Percentiles rank a stretch among this genome's conserved stretches.
These are phyloP conservation scores for Dryas integrifolia DNA, from an alignment of 331 rosid species.

Conservation along the genomic window DNA sequence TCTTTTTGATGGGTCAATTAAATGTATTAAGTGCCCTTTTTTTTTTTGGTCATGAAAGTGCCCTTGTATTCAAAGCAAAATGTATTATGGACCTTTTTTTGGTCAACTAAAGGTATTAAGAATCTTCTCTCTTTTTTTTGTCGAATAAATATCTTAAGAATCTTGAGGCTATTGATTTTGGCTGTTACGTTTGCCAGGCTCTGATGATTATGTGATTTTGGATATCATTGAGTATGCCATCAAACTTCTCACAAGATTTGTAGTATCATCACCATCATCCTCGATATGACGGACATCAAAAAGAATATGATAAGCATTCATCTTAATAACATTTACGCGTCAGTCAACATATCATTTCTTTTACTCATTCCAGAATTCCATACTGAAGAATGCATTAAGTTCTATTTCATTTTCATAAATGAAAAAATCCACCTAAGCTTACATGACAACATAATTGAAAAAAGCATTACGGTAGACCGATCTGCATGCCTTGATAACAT, in stretches of 20 bases:
- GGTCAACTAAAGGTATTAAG: too few species aligned
- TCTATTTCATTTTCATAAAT: background rate
- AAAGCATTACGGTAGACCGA: background rate
- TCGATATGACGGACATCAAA: background rate
- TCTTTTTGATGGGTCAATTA: background rate
- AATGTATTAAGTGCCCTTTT: too few species aligned
- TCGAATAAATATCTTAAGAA: too few species aligned
- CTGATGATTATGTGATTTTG: too few species aligned
- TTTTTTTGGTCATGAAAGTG: too few species aligned
- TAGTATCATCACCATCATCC: too few species aligned
- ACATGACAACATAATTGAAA: constrained; percentile 7
- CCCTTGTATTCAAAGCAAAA: too few species aligned
- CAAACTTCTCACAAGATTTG: background rate
- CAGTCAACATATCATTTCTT: background rate
- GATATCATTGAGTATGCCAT: too few species aligned
- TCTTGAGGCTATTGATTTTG: background rate
- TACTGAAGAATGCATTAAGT: background rate
- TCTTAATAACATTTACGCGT: background rate
- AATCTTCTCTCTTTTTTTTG: too few species aligned
- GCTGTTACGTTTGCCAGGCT: background rate
- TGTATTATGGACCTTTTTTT: too few species aligned
- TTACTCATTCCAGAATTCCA: constrained; percentile 1
- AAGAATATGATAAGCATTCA: background rate
- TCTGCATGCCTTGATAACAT: constrained; percentile 6
- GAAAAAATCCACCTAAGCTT: constrained; percentile 8